Base-by-base conservation (phyloP, 2,329 filamentous ascomycete genomes). In the Fusarium setosum region DNA sequence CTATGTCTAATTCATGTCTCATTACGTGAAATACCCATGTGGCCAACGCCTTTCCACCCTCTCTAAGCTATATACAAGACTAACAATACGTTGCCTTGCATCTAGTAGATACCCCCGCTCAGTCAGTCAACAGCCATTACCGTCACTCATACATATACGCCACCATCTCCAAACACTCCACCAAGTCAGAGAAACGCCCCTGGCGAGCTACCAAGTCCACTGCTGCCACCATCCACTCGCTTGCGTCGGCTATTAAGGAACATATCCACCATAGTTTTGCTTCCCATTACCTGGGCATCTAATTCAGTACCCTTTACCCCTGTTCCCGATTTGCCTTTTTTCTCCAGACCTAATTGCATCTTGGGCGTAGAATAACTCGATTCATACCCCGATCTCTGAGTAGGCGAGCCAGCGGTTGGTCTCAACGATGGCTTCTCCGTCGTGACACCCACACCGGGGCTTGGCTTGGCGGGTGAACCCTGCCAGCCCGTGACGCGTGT, bases 261-360 rank as follows among this genome's bases (percentile, higher is more conserved):
- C 47, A 83, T 59, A 51, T 87, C 84, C 8, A 87, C 84, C 82
- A 87, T 86, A 38, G 77, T 77, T 71, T 81, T 81, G 66, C 83
- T 84, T 3, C 82, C 82, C 59, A 80, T 72, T 0, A 72, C 72
- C 57, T 81, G 79, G 0, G 74, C 71, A 35, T 78, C 75, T 55
- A 63, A 57, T 7, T 72, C 65, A 18, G 52, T 54, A 2, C 59
- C 51, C 29, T 42, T 37, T 20, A 13, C 10, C 17, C 7, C 34
- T 17, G 24, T 45, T 12, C 15, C 59, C 4, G 5, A 54, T 48
- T 18, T 56, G 59, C 13, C 68, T 57, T 12, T 69, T 54, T 26
- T 68, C 24, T 48, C 63, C 63, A 42, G 17, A 15, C 5, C 51
- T 31, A 20, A 13, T 31, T 23, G 50, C 11, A 47, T 23, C 4